Evolutionary conservation across 257 asterid species (phyloP).

Genomic region (Nicotiana paniculata): DNA sequence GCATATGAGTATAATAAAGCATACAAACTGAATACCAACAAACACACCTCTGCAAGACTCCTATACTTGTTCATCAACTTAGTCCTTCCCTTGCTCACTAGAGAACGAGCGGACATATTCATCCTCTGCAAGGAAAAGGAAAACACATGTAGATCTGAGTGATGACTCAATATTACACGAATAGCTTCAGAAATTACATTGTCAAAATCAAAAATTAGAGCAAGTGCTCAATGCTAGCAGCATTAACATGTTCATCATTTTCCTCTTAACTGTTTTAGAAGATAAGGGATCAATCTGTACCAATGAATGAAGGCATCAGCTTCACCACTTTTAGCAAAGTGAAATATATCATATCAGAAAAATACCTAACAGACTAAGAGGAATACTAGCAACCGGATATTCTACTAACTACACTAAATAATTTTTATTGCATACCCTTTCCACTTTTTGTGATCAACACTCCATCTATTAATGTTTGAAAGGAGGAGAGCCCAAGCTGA

Average conservation of each 20-base stretch:
- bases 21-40: background rate
- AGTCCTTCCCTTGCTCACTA: slow-evolving; percentile 3
- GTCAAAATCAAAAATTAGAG: background rate
- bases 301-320: background rate
- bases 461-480: background rate
- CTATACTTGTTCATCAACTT: background rate
- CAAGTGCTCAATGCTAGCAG: background rate
- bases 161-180: background rate
- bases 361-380: background rate
- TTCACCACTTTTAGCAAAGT: background rate
- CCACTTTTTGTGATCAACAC: background rate
- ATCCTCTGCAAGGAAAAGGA: background rate
- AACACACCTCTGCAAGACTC: background rate
- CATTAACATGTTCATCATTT: background rate
- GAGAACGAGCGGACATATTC: background rate
- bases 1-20: background rate
- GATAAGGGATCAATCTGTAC: background rate
- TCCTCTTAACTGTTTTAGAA: background rate
- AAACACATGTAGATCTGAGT: background rate
- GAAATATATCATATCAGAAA: background rate
- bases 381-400: background rate
- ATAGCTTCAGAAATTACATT: background rate
- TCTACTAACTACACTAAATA: background rate
- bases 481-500: background rate
- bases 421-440: background rate